A percentile compares a stretch with the other conserved stretches of the same genome.
These are phyloP conservation scores for Nemania serpens DNA, from an alignment of 2,329 filamentous ascomycete genomes.

Conservation along the genomic window DNA sequence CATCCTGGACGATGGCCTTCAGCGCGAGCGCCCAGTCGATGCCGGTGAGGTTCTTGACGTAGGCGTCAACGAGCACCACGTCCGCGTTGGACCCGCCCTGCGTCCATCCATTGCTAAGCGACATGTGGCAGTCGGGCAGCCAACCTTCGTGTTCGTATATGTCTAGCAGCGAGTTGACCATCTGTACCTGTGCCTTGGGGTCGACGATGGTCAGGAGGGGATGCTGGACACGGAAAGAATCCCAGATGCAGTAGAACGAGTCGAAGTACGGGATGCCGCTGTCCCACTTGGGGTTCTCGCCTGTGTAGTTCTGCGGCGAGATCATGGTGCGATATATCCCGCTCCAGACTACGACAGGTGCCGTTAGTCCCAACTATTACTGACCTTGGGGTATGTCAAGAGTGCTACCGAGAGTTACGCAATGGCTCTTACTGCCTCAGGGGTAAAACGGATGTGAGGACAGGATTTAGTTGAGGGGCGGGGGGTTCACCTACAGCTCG, in stretches of 20 bases:
- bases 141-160: conserved; percentile 69
- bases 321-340: conserved; percentile 65
- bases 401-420: too few species aligned
- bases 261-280: conserved; percentile 68
- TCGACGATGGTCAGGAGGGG: conserved; percentile 68
- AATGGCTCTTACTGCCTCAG: too few species aligned
- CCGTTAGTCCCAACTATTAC: conserved; percentile 1
- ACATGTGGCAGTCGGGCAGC: conserved; percentile 72
- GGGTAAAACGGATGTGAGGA: not conserved
- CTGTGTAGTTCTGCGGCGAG: conserved; percentile 69
- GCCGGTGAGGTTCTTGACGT: conserved; percentile 63
- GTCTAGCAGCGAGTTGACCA: conserved; percentile 68
- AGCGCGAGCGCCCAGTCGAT: conserved; percentile 66
- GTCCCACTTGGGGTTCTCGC: conserved; percentile 66
- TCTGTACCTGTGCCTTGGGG: conserved; percentile 60
- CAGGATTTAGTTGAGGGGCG: not conserved
- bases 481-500: conserved; percentile 44
- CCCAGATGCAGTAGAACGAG: conserved; percentile 63
- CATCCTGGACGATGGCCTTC: conserved; percentile 67
- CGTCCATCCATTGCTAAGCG: conserved; percentile 67
- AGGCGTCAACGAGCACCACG: conserved; percentile 65
- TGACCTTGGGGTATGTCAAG: too few species aligned
- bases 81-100: conserved; percentile 72
- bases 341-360: conserved; percentile 55
- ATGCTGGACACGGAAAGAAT: conserved; percentile 65